A percentile compares a stretch with the other conserved stretches of the same genome.
phyloP scores from a whole-genome alignment of 176 grass and related monocot genomes.

The Cocos nucifera region DNA sequence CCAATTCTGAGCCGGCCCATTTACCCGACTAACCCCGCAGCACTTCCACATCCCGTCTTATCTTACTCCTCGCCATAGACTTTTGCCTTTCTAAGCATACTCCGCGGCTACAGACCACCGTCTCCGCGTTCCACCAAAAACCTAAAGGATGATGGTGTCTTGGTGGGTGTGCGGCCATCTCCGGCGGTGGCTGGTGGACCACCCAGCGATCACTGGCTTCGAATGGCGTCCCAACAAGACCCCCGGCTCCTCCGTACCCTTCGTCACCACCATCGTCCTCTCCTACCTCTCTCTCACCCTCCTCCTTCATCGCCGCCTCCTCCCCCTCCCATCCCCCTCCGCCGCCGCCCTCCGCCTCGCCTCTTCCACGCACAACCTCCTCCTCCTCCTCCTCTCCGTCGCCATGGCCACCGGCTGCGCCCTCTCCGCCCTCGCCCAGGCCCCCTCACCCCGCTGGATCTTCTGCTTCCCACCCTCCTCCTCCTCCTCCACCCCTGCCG shows the following conservation, averaged over 20 bases:
- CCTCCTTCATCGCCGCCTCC: slow-evolving; percentile 42
- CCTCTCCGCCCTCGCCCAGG: slow-evolving; percentile 35
- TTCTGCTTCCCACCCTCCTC: slow-evolving; percentile 68
- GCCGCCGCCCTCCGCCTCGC: slow-evolving; percentile 28
- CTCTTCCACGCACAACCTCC: slow-evolving; percentile 56
- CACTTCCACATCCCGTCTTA: too few species aligned
- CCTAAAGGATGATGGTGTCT: slow-evolving; percentile 10
- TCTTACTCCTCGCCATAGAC: too few species aligned
- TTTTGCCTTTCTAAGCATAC: too few species aligned
- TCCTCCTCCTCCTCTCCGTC: slow-evolving; percentile 58
- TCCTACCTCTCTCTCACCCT: slow-evolving; percentile 62
- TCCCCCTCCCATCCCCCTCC: slow-evolving; percentile 35
- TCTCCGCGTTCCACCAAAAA: too few species aligned
- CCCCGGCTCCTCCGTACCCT: slow-evolving; percentile 40
- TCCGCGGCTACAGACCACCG: too few species aligned
- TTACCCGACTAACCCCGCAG: too few species aligned
- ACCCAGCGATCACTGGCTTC: slow-evolving; percentile 51
- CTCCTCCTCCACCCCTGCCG: slow-evolving; percentile 12
- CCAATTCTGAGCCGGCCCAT: too few species aligned
- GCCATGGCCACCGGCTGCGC: slow-evolving; percentile 59
- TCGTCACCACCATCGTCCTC: slow-evolving; percentile 38
- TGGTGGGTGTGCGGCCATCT: slow-evolving; percentile 20
- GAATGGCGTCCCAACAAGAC: slow-evolving; percentile 55
- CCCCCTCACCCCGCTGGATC: slow-evolving; percentile 28
- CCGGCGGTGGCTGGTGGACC: slow-evolving; percentile 64